A percentile compares a stretch with the other conserved stretches of the same genome.
Evolutionary conservation across 176 grass and related monocot genomes (phyloP).

Genomic region (Cymbopogon citratus): DNA sequence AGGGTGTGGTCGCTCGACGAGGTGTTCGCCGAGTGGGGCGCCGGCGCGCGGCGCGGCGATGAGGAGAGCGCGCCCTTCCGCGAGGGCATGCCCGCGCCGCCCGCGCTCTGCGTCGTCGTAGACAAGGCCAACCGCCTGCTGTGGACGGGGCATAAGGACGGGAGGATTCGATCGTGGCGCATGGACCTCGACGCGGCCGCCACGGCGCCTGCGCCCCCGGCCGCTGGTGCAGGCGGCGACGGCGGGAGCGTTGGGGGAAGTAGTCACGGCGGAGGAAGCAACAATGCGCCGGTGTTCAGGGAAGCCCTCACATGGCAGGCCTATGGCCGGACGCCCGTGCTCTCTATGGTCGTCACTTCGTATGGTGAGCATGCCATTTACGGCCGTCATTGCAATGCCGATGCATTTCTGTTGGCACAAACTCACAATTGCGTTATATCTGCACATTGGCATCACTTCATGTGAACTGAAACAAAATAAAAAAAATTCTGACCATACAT

Average conservation of each 20-base stretch:
- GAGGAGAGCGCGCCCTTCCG: constrained; percentile 82
- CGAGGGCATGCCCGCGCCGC: constrained; percentile 55
- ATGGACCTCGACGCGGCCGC: constrained; percentile 40
- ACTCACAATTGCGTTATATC: not conserved
- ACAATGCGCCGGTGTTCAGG: constrained; percentile 44
- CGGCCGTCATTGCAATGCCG: not conserved
- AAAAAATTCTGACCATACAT: not conserved
- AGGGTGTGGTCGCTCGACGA: constrained; percentile 52
- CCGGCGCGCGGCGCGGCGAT: constrained; percentile 58
- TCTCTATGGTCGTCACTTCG: constrained; percentile 79
- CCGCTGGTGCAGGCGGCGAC: constrained; percentile 17
- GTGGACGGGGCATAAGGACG: constrained; percentile 93
- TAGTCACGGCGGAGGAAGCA: constrained; percentile 21
- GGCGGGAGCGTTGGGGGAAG: constrained; percentile 29
- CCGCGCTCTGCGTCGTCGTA: constrained; percentile 70
- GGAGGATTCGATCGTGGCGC: constrained; percentile 81
- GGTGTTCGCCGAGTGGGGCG: constrained; percentile 48
- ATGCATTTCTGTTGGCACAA: constrained; percentile 4
- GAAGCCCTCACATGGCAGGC: constrained; percentile 87
- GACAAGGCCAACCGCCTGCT: constrained; percentile 68
- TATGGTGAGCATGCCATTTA: constrained; percentile 50
- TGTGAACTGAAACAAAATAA: not conserved
- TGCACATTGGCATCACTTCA: not conserved
- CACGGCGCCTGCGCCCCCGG: constrained; percentile 5
- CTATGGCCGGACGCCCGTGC: constrained; percentile 59